Evolutionary conservation across 305 asterid species (phyloP).

Genomic region (Stenogyne calaminthoides): DNA sequence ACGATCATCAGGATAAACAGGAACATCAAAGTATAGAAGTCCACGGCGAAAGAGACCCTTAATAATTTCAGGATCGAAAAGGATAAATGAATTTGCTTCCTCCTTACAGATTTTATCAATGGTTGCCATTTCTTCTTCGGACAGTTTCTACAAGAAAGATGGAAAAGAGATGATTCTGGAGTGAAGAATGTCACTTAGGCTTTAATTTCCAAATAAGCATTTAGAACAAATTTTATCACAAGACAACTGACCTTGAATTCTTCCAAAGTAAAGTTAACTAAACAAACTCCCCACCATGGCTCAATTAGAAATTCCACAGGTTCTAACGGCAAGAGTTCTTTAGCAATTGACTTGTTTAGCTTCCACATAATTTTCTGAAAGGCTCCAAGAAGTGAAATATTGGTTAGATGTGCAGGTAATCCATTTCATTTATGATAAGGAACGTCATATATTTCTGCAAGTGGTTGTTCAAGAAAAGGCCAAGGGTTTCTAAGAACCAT

Average conservation of each 20-base stretch:
- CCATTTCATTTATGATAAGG: constrained; percentile 30
- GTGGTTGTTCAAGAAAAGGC: too few species aligned
- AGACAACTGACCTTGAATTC: constrained; percentile 83
- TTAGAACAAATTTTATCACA: constrained; percentile 22
- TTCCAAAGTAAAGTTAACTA: constrained; percentile 96
- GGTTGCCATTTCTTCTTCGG: constrained; percentile 97
- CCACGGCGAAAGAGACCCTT: constrained; percentile 91
- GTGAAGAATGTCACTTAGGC: constrained; percentile 25
- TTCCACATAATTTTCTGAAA: constrained; percentile 99
- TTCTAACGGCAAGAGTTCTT: constrained; percentile 87
- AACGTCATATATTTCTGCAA: neutral
- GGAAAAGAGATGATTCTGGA: constrained; percentile 19
- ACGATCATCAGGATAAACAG: constrained; percentile 96
- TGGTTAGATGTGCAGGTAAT: constrained; percentile 33
- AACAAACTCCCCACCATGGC: constrained; percentile 99
- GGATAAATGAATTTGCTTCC: constrained; percentile 91
- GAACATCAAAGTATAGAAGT: constrained; percentile 90
- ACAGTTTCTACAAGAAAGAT: constrained; percentile 69
- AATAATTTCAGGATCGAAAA: constrained; percentile 83
- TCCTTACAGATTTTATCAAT: constrained; percentile 98
- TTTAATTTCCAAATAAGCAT: constrained; percentile 20
- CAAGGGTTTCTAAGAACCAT: too few species aligned
- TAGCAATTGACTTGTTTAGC: constrained; percentile 97
- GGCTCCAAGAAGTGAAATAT: constrained; percentile 47
- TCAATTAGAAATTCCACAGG: constrained; percentile 91